Base-by-base conservation (phyloP, 2,329 filamentous ascomycete genomes). In the Raffaelea albimanens region DNA sequence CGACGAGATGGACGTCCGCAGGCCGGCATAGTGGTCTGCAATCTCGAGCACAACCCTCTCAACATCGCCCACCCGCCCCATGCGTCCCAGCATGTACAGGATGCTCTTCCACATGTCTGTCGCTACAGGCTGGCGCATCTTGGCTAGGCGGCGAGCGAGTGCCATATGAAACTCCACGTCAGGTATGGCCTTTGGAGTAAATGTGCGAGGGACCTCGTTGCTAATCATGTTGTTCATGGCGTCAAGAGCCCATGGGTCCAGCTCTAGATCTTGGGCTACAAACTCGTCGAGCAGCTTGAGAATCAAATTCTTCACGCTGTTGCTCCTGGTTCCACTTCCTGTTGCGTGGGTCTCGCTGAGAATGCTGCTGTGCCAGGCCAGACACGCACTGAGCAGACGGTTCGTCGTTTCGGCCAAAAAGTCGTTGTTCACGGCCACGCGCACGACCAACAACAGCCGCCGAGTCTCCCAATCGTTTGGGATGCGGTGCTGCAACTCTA, bases 401-500 rank as follows among this genome's bases (percentile, higher is more conserved):
- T 71, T 70, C 7, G 65, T 60, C 14, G 54, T 51, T 3, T 51
- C 47, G 8, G 58, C 58, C 11, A 60, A 52, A 4, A 59, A 56
- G 40, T 61, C 58, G 40, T 61, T 52, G 16, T 59, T 56, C 16
- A 60, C 56, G 18, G 62, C 60, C 9, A 67, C 51, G n/a, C 67
- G 68, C 3, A 75, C 61, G 14, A 64, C 66, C 20, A 72, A 52
- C n/a, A 78, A 54, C 1, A 77, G 57, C 16, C 64, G 64, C 50
- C 68, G 65, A 40, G 61, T 66, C 20, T 58, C 60, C 65, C 65
- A 66, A 47, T 75, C 65, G 13, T 63, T 64, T 13, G 62, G 58
- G 11, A 77, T 61, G 41, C 59, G 58, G 10, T 63, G 61, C 46
- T 72, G 67, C 41, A 65, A 63, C 10, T 62, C 56, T 1, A 59